Evolutionary conservation across 768 basidiomycete species (phyloP), one percentile per base, ranked within the genome.

Genomic region (Xanthoconium stramineum): DNA sequence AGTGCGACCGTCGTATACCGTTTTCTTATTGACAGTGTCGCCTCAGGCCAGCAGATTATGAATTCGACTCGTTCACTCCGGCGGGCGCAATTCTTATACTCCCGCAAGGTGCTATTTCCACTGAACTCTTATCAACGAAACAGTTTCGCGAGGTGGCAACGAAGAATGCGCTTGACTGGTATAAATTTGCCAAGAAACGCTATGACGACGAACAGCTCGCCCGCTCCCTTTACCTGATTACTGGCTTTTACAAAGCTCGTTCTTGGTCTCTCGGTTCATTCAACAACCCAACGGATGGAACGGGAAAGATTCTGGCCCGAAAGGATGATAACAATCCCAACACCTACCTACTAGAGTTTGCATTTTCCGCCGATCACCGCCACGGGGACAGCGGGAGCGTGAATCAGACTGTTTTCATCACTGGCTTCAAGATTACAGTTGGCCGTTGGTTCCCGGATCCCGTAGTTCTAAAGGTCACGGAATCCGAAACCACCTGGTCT

Each of bases 371-470:
- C 8, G 42, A 52, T 37, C 24, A 12, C 17, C 51, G 43, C n/a
- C 6, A 44, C n/a, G n/a, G 38, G 3, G 38, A 35, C 33, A 35
- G 3, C 42, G 35, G 50, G 19, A 40, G 7, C 1, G 15, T 12
- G n/a, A 53, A 53, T 38, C 52, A 53, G n/a, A 38, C 52, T 13
- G 28, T 53, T 45, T 53, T 45, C 36, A 38, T 53, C 13, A 38
- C 35, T n/a, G 44, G 52, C 17, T 53, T 46, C 44, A 53, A 45
- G 29, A 53, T 53, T 12, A 15, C 44, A 3, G 15, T 52, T 11
- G n/a, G 43, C 17, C 6, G n/a, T 7, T 52, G 17, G 32, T 17
- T 45, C 3, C 11, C 24, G 12, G 43, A 44, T n/a, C 51, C 33
- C 33, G 5, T 44, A 1, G 43, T 52, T 35, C n/a, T 20, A 30